phyloP scores from a whole-genome alignment of 495 filamentous ascomycete species.

The Hypoxylon crocopeplum region DNA sequence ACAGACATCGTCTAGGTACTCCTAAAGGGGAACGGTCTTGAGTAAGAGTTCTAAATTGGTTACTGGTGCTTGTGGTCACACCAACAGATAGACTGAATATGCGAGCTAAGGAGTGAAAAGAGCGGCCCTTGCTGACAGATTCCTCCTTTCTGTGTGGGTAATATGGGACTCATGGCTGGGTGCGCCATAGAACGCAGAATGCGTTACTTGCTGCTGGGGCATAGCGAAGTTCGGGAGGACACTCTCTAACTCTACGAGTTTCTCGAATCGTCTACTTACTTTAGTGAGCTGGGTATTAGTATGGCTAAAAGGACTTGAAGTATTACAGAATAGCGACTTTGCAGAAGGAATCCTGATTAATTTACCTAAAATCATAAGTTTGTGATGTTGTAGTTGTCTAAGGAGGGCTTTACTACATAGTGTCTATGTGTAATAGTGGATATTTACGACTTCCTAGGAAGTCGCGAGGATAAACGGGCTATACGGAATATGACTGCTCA shows the following conservation, averaged over 20 bases:
- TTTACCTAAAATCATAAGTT: background rate
- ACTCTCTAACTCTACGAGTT: too few species aligned
- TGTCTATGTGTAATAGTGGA: background rate
- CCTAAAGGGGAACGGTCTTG: too few species aligned
- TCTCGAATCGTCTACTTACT: background rate
- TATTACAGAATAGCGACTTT: conserved; percentile 1
- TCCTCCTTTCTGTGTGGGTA: too few species aligned
- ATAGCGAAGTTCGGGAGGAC: too few species aligned
- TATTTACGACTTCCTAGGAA: conserved; percentile 2
- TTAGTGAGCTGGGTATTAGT: conserved; percentile 4
- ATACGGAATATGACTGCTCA: too few species aligned
- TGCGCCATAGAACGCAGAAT: too few species aligned
- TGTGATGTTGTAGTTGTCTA: background rate
- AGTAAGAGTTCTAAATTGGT: background rate
- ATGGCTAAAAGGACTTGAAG: conserved; percentile 3
- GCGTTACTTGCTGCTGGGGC: too few species aligned
- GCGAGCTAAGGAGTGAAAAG: background rate
- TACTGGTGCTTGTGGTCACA: background rate
- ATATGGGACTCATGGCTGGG: too few species aligned
- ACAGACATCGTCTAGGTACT: too few species aligned
- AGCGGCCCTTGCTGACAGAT: too few species aligned
- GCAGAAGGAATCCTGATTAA: background rate
- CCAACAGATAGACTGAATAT: background rate
- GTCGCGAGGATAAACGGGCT: too few species aligned
- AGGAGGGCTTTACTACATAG: background rate